Evolutionary conservation across 2,329 filamentous ascomycete species (phyloP), one percentile per base, ranked within the genome.

Genomic region (Xylaria sp.): DNA sequence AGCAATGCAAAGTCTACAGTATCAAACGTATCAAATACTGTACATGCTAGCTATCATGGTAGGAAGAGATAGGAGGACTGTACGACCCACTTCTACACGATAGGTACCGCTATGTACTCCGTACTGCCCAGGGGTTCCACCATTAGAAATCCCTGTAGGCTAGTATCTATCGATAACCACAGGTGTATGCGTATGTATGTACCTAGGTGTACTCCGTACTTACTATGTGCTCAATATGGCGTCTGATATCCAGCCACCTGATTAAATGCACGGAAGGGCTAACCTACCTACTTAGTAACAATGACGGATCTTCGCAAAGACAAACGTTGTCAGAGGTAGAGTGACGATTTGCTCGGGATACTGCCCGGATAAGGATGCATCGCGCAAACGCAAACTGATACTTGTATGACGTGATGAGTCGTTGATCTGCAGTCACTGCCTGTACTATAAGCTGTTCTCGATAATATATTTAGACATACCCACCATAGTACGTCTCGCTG

Each of bases 351-450:
- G n/a, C 23, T 40, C 58, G 51, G 51, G 32, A 44, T 40, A 42
- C 21, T 63, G 10, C 55, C 63, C 27, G 18, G 59, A 65, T 37
- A 37, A 42, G 47, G 32, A 60, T 27, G 40, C 27, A 32, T 61
- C 21, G 21, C 32, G 48, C 35, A 55, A 37, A 60, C 55, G 44
- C 59, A 51, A 63, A 60, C 54, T 60, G 68, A 68, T 29, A 48
- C 50, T 23, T 40, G 60, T 54, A 68, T 69, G 66, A 70, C 65
- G 66, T 66, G 69, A 70, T 47, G 35, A 40, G 53, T 63, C 61
- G 61, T 42, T 13, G 53, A 55, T 60, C 59, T 21, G 37, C 58
- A 23, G 44, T 48, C 18, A 5, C 25, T 16, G 18, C 47, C 29
- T 35, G 32, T 35, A 35, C n/a, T n/a, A n/a, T n/a, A n/a, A n/a